Base-by-base conservation (phyloP, 352 stramenopile species). In the Thraustochytrium striatum region DNA sequence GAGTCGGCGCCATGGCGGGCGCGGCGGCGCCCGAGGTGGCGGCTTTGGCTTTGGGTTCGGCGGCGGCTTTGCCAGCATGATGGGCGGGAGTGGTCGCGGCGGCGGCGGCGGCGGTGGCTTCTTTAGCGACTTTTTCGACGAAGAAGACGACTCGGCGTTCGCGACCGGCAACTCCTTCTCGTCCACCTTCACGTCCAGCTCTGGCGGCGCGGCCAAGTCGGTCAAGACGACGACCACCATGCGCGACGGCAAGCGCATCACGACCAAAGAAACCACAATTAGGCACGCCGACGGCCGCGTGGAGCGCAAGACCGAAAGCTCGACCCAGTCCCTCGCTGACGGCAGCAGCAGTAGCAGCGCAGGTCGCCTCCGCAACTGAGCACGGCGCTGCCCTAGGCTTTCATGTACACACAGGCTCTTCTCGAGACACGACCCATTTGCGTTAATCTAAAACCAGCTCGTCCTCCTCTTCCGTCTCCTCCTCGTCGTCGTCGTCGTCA, bases 261-360 rank as follows among this genome's bases (percentile, higher is more conserved):
- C 53, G 25, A 21, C 52, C n/a, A 80, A 30, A 33, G 70, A 80
- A 32, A 80, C 70, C 16, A 80, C 55, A 21, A 73, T 47, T 2
- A 32, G 35, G 39, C 57, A 72, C 28, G 32, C 70, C 5, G 70
- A 80, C 61, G 70, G 70, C 33, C 55, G 70, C 39, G 70, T 80
- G 13, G 70, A 80, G 39, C 43, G 25, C 7, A 80, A 32, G n/a
- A 72, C 28, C 11, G 65, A 75, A 30, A 68, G 7, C 11, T 70
- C 43, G 11, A 8, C 32, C 13, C 32, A 30, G 16, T 7, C 65
- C 7, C 25, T 38, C 21, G 21, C 44, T 25, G 65, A 32, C 8
- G 11, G 13, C 35, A 11, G 44, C 28, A 47, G 21, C 58, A 35
- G 38, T 21, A 36, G 25, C 39, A 47, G 5, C 5, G 39, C 39